Evolutionary conservation across 2,329 filamentous ascomycete species (phyloP), one percentile per base, ranked within the genome.

Genomic region (Aspergillus sp.): DNA sequence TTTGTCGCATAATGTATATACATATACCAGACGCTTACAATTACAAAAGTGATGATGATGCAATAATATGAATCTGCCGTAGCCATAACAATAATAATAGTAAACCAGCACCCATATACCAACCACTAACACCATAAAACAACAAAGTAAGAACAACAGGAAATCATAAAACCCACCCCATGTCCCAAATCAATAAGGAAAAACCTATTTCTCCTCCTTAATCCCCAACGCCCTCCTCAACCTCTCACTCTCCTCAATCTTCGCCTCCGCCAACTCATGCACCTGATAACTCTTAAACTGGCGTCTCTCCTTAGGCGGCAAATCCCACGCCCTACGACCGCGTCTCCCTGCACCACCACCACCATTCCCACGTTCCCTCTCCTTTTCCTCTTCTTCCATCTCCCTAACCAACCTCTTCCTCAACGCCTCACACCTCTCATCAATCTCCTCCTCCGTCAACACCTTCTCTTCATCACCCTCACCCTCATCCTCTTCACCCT

Each of bases 251-350:
- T 99, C 95, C 75, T 91, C 90, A 68, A 96, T 94, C 84, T 99
- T 99, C 62, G 94, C 95, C 71, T 95, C 91, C 17, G 95, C 95
- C 75, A 97, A 84, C 79, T 98, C 95, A 80, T 99, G 95, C 19
- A 98, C 92, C 78, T 98, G 92, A 78, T 98, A 92, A 66, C 88
- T 84, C 79, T 98, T 99, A 65, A 98, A 84, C 9, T 86, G 84
- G 71, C 61, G 79, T 72, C 74, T 65, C 63, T 73, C 70, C 63
- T 63, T 68, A 5, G 65, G 64, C 55, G 57, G 48, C 47, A 60
- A 17, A 47, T 58, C 23, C 70, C 72, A 36, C 65, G 55, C 55
- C 70, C 57, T 62, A 6, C 21, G 17, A n/a, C 53, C 12, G 68
- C 64, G 73, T 76, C 49, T 68, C 58, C 50, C 65, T 36, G 30